Conservation (phyloP, 495 filamentous ascomycete species). For the Talaromyces nanjingensis region DNA sequence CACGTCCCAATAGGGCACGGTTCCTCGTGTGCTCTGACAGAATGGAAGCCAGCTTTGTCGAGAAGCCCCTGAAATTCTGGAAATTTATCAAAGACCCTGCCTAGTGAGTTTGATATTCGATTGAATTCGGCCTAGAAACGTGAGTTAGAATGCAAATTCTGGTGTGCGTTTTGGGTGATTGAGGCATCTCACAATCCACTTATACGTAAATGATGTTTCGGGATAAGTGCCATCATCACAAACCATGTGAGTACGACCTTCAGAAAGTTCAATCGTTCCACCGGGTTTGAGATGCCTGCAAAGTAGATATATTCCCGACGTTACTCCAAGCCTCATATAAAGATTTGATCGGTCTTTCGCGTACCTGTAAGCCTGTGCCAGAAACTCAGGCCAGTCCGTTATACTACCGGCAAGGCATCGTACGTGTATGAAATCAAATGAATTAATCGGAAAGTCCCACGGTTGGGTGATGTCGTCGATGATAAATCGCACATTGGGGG, state of each 20-base stretch:
- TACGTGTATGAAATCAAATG: conserved; percentile 24
- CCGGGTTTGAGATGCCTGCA: conserved; percentile 18
- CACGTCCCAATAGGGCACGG: conserved; percentile 13
- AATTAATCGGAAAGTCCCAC: conserved; percentile 34
- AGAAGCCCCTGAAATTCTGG: background rate
- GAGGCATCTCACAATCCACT: background rate
- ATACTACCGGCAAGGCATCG: conserved; percentile 25
- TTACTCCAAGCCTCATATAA: background rate
- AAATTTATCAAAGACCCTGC: background rate
- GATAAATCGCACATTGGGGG: conserved; percentile 55
- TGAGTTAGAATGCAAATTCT: background rate
- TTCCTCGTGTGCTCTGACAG: conserved; percentile 15
- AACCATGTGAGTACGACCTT: conserved; percentile 8
- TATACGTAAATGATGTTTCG: conserved; percentile 2
- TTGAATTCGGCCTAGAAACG: background rate
- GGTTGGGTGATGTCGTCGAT: conserved; percentile 56
- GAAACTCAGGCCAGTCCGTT: conserved; percentile 22
- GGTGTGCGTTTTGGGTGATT: background rate
- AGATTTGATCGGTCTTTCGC: background rate
- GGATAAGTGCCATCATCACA: conserved; percentile 13
- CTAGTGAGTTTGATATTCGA: background rate
- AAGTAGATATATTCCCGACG: background rate
- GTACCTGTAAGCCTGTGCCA: conserved; percentile 11
- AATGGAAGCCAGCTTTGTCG: conserved; percentile 25
- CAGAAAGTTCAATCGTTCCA: conserved; percentile 16